Base-by-base conservation (phyloP, 495 filamentous ascomycete species). In the Acidiella bohemica region DNA sequence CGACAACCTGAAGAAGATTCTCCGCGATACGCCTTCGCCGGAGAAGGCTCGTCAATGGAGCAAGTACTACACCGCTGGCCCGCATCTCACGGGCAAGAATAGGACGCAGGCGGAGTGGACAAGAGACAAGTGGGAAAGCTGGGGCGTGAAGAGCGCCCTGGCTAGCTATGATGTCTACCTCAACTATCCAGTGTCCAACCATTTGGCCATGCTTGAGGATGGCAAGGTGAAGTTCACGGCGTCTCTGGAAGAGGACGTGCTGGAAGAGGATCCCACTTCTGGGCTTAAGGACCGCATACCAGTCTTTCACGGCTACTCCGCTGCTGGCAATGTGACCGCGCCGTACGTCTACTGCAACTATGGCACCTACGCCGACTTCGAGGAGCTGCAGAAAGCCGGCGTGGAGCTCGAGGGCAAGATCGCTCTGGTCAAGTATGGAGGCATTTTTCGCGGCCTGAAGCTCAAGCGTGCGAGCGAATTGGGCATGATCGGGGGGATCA, bases 251-350 rank as follows among this genome's bases (percentile, higher is more conserved):
- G 90, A 97, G 59, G 84, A 93, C 59, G 70, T 83, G 3, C 64
- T 96, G n/a, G 68, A 81, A 0, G 76, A 94, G 40, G 92, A 96
- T 55, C 65, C 70, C 4, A 93, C 87, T 0, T 83, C 71, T 17
- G 66, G 75, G 19, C 57, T 85, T 19, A 57, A 70, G 11, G 69
- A 90, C 44, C 71, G 86, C 21, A 72, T 97, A 30, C 87, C 92
- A 3, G 90, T 81, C 2, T 97, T 97, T 62, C 86, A 97, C 59
- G 90, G 90, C 19, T 96, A 95, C 56, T 92, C 84, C 6, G 85
- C 84, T 4, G 81, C 65, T 37, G 90, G 90, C 4, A 93, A 95
- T 53, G 88, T 88, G 38, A 90, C 86, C 0, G 87, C 78, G 11
- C 67, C 65, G 21, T 84, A 74, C 52, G 81, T 93, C 19, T 93